Conservation (phyloP, 106 monocot species). For the Phalaenopsis equestris region DNA sequence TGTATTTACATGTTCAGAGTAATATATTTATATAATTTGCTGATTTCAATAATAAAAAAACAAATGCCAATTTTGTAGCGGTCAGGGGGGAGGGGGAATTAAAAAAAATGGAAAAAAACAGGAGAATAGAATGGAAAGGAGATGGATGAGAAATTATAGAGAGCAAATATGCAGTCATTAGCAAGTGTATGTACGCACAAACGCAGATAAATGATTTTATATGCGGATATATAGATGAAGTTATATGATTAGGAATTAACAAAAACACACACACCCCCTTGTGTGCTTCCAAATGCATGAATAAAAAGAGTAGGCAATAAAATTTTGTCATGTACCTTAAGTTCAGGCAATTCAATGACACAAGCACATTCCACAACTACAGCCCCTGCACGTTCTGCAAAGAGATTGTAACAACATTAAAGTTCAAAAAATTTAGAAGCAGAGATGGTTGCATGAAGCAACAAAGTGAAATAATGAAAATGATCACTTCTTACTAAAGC, state of each 20-base stretch:
- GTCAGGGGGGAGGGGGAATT: too few relatives aligned
- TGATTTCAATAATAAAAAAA: too few relatives aligned
- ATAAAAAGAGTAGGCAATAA: neutral
- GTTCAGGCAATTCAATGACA: slow-evolving; percentile 48
- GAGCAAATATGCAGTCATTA: neutral
- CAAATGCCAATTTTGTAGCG: too few relatives aligned
- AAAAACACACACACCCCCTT: too few relatives aligned
- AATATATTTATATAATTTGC: too few relatives aligned
- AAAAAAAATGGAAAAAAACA: too few relatives aligned
- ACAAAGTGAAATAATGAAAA: neutral
- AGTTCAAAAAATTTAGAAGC: neutral
- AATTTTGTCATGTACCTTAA: slow-evolving; percentile 22
- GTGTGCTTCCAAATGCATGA: neutral
- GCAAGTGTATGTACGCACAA: neutral
- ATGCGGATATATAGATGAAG: too few relatives aligned
- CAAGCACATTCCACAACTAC: slow-evolving; percentile 55
- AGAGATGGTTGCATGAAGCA: neutral
- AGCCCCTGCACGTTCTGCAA: slow-evolving; percentile 40
- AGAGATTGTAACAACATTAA: neutral
- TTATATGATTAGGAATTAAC: too few relatives aligned
- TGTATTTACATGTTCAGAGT: too few relatives aligned
- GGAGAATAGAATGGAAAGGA: too few relatives aligned
- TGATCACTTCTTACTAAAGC: neutral
- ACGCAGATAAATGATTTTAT: neutral
- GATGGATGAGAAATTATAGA: too few relatives aligned